Percentiles rank a stretch among this genome's conserved stretches.
These are phyloP conservation scores for Smittium culicis DNA, from an alignment of 371 early-diverging fungal species.

Conservation along the genomic window DNA sequence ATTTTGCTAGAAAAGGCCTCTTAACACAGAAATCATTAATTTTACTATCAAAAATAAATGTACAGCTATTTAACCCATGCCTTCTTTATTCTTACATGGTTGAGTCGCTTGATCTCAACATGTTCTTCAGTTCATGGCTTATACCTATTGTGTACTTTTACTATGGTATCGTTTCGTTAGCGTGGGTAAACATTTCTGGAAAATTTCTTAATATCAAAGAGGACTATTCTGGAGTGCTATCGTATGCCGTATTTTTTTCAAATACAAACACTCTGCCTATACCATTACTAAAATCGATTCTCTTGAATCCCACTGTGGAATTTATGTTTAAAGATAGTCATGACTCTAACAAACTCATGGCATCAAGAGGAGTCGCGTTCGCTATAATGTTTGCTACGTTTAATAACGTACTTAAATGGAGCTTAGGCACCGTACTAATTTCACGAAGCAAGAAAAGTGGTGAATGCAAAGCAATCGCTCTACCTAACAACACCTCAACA, in stretches of 20 bases:
- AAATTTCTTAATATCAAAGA: slow-evolving; percentile 31
- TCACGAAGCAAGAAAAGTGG: slow-evolving; percentile 11
- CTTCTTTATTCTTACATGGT: slow-evolving; percentile 54
- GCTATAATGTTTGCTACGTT: slow-evolving; percentile 55
- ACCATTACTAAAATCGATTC: slow-evolving; percentile 49
- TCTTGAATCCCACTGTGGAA: slow-evolving; percentile 46
- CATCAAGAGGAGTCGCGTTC: slow-evolving; percentile 57
- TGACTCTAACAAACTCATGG: slow-evolving; percentile 45
- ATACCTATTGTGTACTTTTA: slow-evolving; percentile 44
- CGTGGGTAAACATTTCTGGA: slow-evolving; percentile 32
- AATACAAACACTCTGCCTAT: slow-evolving; percentile 63
- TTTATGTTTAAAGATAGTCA: slow-evolving; percentile 39
- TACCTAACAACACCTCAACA: too few relatives aligned
- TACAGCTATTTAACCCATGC: slow-evolving; percentile 58
- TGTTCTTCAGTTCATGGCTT: slow-evolving; percentile 49
- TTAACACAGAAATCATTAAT: slow-evolving; percentile 7
- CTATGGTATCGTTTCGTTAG: slow-evolving; percentile 35
- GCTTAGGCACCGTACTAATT: slow-evolving; percentile 50
- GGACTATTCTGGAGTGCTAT: slow-evolving; percentile 42
- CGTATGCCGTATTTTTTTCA: slow-evolving; percentile 50
- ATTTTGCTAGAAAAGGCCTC: slow-evolving; percentile 9
- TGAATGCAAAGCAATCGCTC: too few relatives aligned
- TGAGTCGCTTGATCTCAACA: slow-evolving; percentile 40
- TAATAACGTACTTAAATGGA: slow-evolving; percentile 59
- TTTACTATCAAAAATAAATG: slow-evolving; percentile 42